These are phyloP conservation scores for Cercospora sojina DNA, from an alignment of 2,329 filamentous ascomycete genomes.

Conservation along the genomic window DNA sequence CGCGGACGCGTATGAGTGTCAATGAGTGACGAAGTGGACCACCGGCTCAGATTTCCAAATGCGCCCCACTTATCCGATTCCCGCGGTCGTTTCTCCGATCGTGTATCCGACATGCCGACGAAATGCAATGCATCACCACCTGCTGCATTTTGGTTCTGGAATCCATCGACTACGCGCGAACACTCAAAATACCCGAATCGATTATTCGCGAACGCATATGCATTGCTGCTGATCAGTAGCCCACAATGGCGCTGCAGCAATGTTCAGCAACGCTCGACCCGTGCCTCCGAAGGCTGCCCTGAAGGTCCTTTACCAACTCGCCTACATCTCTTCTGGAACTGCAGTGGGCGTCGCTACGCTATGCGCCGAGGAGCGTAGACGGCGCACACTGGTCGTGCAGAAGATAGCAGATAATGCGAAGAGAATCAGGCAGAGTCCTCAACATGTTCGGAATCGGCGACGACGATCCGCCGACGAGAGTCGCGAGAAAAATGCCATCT, in stretches of 20 bases:
- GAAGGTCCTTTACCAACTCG: conserved; percentile 40
- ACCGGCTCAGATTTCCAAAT: neutral
- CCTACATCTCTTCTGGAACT: conserved; percentile 42
- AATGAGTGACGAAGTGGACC: neutral
- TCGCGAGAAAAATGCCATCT: neutral
- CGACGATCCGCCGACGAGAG: conserved; percentile 10
- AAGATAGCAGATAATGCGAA: conserved; percentile 40
- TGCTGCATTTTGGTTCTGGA: neutral
- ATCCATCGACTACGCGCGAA: neutral
- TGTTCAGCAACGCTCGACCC: conserved; percentile 36
- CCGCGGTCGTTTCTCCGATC: neutral
- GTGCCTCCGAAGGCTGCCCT: conserved; percentile 40
- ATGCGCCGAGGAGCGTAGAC: conserved; percentile 39
- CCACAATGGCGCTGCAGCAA: conserved; percentile 33
- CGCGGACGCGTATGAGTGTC: neutral
- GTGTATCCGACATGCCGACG: neutral
- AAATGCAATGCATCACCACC: conserved; percentile 5
- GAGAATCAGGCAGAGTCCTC: conserved; percentile 34
- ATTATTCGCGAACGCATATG: conserved; percentile 11
- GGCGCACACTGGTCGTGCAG: conserved; percentile 37
- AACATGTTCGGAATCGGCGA: conserved; percentile 30
- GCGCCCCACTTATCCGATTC: neutral
- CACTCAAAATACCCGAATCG: neutral
- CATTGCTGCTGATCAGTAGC: conserved; percentile 19
- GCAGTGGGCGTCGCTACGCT: conserved; percentile 38